These are phyloP conservation scores for Eimeria maxima DNA, from an alignment of 169 alveolate genomes.

Conservation along the genomic window DNA sequence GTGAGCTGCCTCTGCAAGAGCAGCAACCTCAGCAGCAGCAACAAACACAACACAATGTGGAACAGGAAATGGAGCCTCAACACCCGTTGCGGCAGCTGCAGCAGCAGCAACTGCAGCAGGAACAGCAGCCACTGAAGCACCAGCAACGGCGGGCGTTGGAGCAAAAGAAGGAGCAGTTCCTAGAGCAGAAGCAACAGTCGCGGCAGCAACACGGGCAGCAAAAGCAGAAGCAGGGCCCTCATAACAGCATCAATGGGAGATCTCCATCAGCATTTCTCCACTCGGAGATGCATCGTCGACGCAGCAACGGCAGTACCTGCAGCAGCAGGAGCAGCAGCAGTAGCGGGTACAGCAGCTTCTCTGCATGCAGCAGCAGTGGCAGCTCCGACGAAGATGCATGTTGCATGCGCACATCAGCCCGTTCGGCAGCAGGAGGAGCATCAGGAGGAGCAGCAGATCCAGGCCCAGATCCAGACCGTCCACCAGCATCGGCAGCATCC, in stretches of 20 bases:
- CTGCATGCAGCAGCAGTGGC: too few relatives aligned
- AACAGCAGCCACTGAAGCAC: not conserved
- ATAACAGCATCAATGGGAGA: not conserved
- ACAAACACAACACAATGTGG: not conserved
- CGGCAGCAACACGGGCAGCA: not conserved
- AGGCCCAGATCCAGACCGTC: too few relatives aligned
- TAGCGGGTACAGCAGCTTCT: too few relatives aligned
- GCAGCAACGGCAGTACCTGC: not conserved
- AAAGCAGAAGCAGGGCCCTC: not conserved
- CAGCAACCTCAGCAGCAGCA: slow-evolving; percentile 2
- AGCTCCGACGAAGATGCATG: not conserved
- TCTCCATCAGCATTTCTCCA: too few relatives aligned
- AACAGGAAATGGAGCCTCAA: not conserved
- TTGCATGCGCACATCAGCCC: too few relatives aligned
- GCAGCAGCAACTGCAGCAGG: not conserved
- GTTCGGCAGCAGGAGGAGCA: too few relatives aligned
- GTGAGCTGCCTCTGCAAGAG: not conserved
- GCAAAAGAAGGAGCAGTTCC: not conserved
- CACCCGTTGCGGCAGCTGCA: not conserved
- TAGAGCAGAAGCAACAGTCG: not conserved
- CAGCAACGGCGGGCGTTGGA: not conserved
- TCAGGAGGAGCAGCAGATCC: too few relatives aligned
- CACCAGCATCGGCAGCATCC: too few relatives aligned
- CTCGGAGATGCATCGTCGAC: too few relatives aligned
- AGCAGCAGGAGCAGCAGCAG: not conserved